Evolutionary conservation across 1,284 basidiomycete species (phyloP).

Genomic region (Irpex sp.): DNA sequence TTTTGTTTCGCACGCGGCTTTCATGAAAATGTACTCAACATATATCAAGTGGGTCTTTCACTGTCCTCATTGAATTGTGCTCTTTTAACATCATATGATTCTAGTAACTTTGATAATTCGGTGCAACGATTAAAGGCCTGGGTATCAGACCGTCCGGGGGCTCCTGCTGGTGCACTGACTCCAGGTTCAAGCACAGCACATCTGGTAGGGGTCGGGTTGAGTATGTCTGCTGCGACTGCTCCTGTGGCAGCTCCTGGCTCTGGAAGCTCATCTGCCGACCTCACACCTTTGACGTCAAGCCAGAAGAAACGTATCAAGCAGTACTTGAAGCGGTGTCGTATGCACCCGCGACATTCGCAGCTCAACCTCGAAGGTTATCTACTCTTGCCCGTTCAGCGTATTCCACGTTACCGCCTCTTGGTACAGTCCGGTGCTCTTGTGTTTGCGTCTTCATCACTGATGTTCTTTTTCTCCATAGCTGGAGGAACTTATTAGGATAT

Average conservation of each 20-base stretch:
- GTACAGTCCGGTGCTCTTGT: conserved; percentile 41
- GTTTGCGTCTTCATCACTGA: not conserved
- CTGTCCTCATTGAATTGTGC: not conserved
- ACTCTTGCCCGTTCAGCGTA: conserved; percentile 91
- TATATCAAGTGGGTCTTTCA: conserved; percentile 82
- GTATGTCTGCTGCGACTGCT: conserved; percentile 53
- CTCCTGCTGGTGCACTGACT: conserved; percentile 45
- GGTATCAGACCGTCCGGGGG: conserved; percentile 53
- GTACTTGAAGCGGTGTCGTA: conserved; percentile 82
- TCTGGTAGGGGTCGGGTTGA: conserved; percentile 57
- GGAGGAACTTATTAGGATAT: conserved; percentile 80
- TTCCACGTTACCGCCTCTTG: conserved; percentile 92
- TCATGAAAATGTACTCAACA: conserved; percentile 96
- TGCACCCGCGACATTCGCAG: conserved; percentile 91
- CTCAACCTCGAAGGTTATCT: conserved; percentile 95
- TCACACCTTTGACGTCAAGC: conserved; percentile 49
- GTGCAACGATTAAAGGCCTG: conserved; percentile 84
- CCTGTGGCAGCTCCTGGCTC: conserved; percentile 40
- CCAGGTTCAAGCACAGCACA: conserved; percentile 61
- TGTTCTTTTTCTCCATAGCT: conserved; percentile 42
- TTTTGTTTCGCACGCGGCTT: conserved; percentile 90
- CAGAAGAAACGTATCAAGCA: conserved; percentile 85
- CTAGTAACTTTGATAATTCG: conserved; percentile 89
- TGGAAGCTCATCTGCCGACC: conserved; percentile 20
- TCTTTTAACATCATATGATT: conserved; percentile 8